Conservation (phyloP, 225 moss, liverwort and hornwort species). For the Rhytidiadelphus loreus region DNA sequence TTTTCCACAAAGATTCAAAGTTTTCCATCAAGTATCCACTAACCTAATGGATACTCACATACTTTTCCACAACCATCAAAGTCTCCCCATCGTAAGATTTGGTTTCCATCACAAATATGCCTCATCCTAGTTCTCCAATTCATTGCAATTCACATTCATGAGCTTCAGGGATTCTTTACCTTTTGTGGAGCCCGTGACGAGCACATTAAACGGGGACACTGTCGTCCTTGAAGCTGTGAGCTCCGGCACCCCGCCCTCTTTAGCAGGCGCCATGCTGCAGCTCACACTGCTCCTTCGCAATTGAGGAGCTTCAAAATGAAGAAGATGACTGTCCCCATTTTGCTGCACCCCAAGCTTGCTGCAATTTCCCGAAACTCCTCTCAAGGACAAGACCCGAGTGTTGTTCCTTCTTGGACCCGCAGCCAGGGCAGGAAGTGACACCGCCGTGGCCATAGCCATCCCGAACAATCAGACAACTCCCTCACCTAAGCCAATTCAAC, state of each 20-base stretch:
- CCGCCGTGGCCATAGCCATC: constrained; percentile 20
- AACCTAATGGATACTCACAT: neutral
- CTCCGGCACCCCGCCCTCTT: constrained; percentile 14
- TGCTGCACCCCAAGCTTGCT: neutral
- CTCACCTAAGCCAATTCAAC: neutral
- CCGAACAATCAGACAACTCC: neutral
- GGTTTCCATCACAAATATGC: neutral
- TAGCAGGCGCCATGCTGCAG: constrained; percentile 19
- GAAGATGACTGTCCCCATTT: neutral
- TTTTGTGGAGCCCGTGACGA: constrained; percentile 92
- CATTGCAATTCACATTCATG: neutral
- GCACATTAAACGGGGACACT: constrained; percentile 61
- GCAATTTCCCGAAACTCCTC: neutral
- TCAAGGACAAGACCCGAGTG: neutral
- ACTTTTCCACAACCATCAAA: neutral
- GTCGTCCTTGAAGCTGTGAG: neutral
- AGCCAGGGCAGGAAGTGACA: constrained; percentile 12
- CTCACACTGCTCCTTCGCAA: constrained; percentile 3
- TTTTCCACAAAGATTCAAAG: neutral
- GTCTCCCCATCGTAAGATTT: neutral
- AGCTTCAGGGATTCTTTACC: constrained; percentile 12
- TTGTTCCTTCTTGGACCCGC: neutral
- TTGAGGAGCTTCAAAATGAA: neutral
- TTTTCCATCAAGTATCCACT: neutral
- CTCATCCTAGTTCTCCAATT: neutral